A percentile compares a stretch with the other conserved stretches of the same genome.
phyloP scores from a whole-genome alignment of 1,284 basidiomycete genomes.

The Moniliella sp. region DNA sequence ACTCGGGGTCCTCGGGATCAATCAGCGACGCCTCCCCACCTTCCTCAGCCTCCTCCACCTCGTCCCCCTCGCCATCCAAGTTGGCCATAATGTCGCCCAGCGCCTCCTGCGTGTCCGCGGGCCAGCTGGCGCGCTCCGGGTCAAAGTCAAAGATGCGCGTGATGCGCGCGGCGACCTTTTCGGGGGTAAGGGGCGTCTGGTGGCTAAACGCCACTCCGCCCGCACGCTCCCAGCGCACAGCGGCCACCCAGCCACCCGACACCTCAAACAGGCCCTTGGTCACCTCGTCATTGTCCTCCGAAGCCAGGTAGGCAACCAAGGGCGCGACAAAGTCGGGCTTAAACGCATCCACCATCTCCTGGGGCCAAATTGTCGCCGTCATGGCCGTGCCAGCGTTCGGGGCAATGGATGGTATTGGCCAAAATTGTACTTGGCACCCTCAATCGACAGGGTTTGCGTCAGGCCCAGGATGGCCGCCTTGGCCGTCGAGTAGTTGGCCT shows the following conservation, averaged over 20 bases:
- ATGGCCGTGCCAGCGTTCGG: constrained; percentile 52
- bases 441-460: constrained; percentile 68
- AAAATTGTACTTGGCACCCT: constrained; percentile 71
- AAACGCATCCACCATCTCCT: constrained; percentile 82
- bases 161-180: constrained; percentile 25
- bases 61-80: constrained; percentile 13
- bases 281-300: constrained; percentile 52
- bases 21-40: constrained; percentile 39
- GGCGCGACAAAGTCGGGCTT: constrained; percentile 85
- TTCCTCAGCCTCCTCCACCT: constrained; percentile 8
- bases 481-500: constrained; percentile 60
- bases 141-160: constrained; percentile 26
- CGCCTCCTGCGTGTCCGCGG: constrained; percentile 10
- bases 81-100: constrained; percentile 23
- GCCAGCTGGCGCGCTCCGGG: constrained; percentile 27
- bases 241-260: constrained; percentile 73
- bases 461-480: constrained; percentile 82
- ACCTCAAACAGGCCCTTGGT: constrained; percentile 68
- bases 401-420: constrained; percentile 71
- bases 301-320: constrained; percentile 70
- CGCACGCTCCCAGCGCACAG: constrained; percentile 77
- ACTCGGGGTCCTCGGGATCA: constrained; percentile 65
- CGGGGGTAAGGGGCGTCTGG: constrained; percentile 19
- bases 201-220: constrained; percentile 43
- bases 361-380: constrained; percentile 44